Conservation (phyloP, 352 stramenopile genomes). For the Pythium plurisporium region DNA sequence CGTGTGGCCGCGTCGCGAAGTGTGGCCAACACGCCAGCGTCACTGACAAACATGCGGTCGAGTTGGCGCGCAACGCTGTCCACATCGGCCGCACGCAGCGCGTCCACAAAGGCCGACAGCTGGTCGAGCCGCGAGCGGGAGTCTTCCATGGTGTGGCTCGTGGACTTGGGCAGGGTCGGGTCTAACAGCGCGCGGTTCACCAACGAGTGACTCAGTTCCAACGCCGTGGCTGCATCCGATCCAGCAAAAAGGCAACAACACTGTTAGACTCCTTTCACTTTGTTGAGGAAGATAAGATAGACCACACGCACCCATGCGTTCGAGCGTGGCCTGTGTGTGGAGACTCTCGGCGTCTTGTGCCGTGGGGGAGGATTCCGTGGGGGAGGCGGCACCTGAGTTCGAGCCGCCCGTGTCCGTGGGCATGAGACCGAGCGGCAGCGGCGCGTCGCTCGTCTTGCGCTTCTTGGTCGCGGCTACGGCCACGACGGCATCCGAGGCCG, state of each 20-base stretch:
- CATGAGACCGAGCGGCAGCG: constrained; percentile 15
- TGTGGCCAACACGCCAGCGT: constrained; percentile 33
- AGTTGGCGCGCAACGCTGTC: constrained; percentile 33
- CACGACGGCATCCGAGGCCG: constrained; percentile 16
- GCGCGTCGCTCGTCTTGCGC: constrained; percentile 41
- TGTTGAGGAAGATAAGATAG: not conserved
- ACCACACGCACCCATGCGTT: constrained; percentile 47
- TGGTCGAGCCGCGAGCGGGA: constrained; percentile 37
- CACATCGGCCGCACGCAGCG: constrained; percentile 28
- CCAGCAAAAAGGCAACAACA: constrained; percentile 1
- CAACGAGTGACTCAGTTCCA: constrained; percentile 57
- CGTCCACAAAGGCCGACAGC: constrained; percentile 19
- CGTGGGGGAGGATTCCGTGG: not conserved
- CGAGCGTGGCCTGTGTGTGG: constrained; percentile 18
- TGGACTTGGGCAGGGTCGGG: constrained; percentile 45
- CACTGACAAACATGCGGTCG: constrained; percentile 34
- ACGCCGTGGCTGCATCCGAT: constrained; percentile 31
- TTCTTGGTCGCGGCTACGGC: constrained; percentile 38
- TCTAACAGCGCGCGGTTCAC: constrained; percentile 46
- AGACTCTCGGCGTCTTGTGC: constrained; percentile 11
- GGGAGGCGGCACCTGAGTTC: not conserved
- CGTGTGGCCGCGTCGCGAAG: constrained; percentile 41
- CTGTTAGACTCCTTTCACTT: not conserved
- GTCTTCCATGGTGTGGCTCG: constrained; percentile 43
- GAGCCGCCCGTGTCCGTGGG: not conserved